Evolutionary conservation across 495 filamentous ascomycete genomes (phyloP).

Genomic region (Neurospora hispaniola): DNA sequence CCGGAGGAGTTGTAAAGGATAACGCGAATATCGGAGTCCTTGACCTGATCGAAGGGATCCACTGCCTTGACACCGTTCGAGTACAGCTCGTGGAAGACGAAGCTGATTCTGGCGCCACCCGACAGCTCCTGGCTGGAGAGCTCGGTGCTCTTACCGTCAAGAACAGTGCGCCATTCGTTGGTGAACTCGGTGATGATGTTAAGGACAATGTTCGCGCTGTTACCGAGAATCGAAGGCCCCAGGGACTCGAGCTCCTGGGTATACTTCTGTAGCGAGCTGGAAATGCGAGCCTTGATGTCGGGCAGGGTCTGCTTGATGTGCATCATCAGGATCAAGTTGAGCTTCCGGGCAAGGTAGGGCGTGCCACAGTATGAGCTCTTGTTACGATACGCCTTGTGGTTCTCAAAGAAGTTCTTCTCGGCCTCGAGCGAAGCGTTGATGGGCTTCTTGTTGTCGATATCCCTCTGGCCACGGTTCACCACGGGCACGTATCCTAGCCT

Average conservation of each 20-base stretch:
- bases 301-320: constrained; percentile 99
- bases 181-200: constrained; percentile 99
- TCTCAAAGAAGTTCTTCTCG: constrained; percentile 96
- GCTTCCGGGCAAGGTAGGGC: constrained; percentile 88
- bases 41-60: constrained; percentile 94
- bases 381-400: constrained; percentile 96
- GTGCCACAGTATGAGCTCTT: constrained; percentile 98
- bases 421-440: constrained; percentile 90
- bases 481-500: constrained; percentile 96
- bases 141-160: constrained; percentile 95
- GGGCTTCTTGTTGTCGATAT: constrained; percentile 92
- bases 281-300: constrained; percentile 94
- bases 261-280: constrained; percentile 88
- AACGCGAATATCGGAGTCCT: constrained; percentile 94
- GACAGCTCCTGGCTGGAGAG: constrained; percentile 89
- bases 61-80: constrained; percentile 97
- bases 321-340: constrained; percentile 99
- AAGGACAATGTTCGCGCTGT: constrained; percentile 88
- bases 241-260: constrained; percentile 66
- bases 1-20: constrained; percentile 98
- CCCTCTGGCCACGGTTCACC: constrained; percentile 96
- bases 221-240: constrained; percentile 92
- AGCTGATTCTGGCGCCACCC: constrained; percentile 95
- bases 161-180: constrained; percentile 89
- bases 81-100: constrained; percentile 98